Evolutionary conservation across 768 basidiomycete species (phyloP), one percentile per base, ranked within the genome.

Genomic region (Russula sp.): DNA sequence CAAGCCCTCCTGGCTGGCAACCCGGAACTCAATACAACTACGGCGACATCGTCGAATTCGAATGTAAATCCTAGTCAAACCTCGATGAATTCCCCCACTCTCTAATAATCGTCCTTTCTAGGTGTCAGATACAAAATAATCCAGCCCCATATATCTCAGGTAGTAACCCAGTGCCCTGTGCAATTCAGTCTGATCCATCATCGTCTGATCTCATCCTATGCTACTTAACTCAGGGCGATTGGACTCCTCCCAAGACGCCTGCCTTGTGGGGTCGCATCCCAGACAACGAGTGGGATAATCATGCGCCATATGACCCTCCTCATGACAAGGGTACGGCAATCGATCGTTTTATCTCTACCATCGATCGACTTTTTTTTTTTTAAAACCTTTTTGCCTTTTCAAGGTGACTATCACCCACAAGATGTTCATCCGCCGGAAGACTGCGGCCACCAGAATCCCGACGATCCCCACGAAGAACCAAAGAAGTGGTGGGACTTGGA

Each of bases 111-210:
- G 13, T 52, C 20, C 13, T 18, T 34, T 38, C 22, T 32, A 86
- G 87, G 83, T 46, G 72, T 73, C 66, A 75, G 73, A 46, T 91
- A 89, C 78, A 85, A 83, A 74, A 87, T 86, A 74, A 83, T 90
- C 67, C 88, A 89, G 71, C 77, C 86, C 10, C 89, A 91, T 75
- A 75, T 71, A 59, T 88, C 89, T 32, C 86, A 89, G 80, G 88
- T 83, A 36, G 88, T 83, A 13, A 66, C 59, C n/a, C 65, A 16
- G 2, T 18, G 40, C 28, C 4, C 2, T n/a, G 14, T 1, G 34
- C 44, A n/a, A n/a, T n/a, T n/a, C n/a, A n/a, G n/a, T n/a, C n/a
- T n/a, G 16, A 42, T 36, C 36, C 36, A 5, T 14, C 40, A n/a
- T 57, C n/a, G 51, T 8, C 44, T 53, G 10, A 48, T n/a, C n/a